Conservation (phyloP, 2,329 filamentous ascomycete genomes). For the Helminthosporium solani region DNA sequence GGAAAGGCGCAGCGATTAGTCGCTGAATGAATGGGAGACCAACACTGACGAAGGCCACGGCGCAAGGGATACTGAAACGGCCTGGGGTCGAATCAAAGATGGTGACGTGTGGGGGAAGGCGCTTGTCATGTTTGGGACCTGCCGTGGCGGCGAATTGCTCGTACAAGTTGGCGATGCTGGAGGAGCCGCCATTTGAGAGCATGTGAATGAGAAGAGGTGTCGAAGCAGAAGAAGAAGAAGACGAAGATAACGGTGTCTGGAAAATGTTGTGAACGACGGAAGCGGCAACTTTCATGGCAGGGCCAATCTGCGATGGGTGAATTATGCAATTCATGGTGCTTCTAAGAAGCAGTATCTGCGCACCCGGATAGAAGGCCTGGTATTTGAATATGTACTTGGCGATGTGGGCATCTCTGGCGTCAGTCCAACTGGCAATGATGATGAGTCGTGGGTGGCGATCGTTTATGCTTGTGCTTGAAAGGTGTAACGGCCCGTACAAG, state of each 20-base stretch:
- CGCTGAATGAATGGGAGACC: conserved; percentile 8
- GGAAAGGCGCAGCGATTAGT: conserved; percentile 10
- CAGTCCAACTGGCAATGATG: conserved; percentile 11
- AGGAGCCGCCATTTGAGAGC: conserved; percentile 11
- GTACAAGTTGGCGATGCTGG: conserved; percentile 12
- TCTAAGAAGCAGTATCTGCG: conserved; percentile 8
- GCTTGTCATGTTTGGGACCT: conserved; percentile 9
- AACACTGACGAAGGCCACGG: conserved; percentile 11
- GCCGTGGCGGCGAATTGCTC: conserved; percentile 11
- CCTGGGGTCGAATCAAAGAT: conserved; percentile 12
- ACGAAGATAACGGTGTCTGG: conserved; percentile 5
- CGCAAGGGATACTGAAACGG: conserved; percentile 10
- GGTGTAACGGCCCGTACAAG: conserved; percentile 7
- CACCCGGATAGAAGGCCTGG: conserved; percentile 9
- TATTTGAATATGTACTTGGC: conserved; percentile 12
- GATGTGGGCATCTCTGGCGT: conserved; percentile 11
- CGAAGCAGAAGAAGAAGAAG: conserved; percentile 5
- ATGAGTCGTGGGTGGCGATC: conserved; percentile 11
- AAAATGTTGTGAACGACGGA: conserved; percentile 7
- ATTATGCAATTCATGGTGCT: conserved; percentile 12
- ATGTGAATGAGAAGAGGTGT: conserved; percentile 6
- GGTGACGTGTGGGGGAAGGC: conserved; percentile 10
- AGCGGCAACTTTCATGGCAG: conserved; percentile 9
- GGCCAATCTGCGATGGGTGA: conserved; percentile 10
- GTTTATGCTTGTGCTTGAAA: conserved; percentile 6